phyloP scores from a whole-genome alignment of 176 grass and related monocot genomes.

The Metroxylon sagu region DNA sequence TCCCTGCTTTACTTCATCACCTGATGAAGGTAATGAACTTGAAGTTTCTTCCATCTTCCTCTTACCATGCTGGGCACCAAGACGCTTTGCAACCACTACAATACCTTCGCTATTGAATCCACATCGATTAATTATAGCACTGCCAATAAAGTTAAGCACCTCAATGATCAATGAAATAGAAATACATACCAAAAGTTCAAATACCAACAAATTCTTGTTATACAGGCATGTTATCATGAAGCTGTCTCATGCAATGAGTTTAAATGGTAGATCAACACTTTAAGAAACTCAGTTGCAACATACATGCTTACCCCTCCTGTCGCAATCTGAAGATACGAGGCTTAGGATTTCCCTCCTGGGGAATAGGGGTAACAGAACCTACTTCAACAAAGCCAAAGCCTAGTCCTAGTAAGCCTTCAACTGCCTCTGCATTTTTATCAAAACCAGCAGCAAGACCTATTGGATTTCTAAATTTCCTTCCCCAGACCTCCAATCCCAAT shows the following conservation, averaged over 20 bases:
- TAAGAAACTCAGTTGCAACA: slow-evolving; percentile 1
- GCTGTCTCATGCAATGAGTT: too few species aligned
- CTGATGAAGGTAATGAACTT: slow-evolving; percentile 19
- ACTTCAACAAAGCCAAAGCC: slow-evolving; percentile 98
- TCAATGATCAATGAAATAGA: neutral
- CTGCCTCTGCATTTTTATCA: slow-evolving; percentile 93
- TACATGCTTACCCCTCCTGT: slow-evolving; percentile 54
- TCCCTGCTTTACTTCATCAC: slow-evolving; percentile 57
- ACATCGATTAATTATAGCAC: slow-evolving; percentile 76
- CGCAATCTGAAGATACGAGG: slow-evolving; percentile 78
- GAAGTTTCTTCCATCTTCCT: slow-evolving; percentile 97
- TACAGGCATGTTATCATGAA: too few species aligned
- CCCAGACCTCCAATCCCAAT: slow-evolving; percentile 78
- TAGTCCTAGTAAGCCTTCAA: slow-evolving; percentile 76
- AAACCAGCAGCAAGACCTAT: slow-evolving; percentile 91
- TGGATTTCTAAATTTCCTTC: slow-evolving; percentile 79
- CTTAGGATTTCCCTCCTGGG: slow-evolving; percentile 94
- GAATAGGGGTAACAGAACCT: slow-evolving; percentile 85
- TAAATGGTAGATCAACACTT: neutral
- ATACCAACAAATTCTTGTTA: too few species aligned
- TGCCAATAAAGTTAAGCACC: slow-evolving; percentile 25
- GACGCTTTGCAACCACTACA: slow-evolving; percentile 81
- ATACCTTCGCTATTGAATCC: slow-evolving; percentile 98
- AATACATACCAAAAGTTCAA: neutral
- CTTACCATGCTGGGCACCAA: slow-evolving; percentile 96